Evolutionary conservation across 1,139 yeast genomes (phyloP).

Genomic region (Saccharomyces pastorianus): DNA sequence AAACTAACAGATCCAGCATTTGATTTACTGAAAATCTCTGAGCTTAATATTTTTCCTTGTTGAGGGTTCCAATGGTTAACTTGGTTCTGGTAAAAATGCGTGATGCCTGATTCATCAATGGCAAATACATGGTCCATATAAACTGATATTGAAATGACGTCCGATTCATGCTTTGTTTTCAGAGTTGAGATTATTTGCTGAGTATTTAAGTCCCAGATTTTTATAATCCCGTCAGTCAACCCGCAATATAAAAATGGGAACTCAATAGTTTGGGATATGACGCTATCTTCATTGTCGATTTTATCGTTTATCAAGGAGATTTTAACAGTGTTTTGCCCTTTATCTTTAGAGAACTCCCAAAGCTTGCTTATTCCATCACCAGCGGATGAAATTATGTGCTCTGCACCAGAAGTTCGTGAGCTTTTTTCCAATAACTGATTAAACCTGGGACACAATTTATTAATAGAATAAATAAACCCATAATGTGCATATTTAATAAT

Average conservation of each 20-base stretch:
- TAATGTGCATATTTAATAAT: constrained; percentile 78
- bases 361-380: constrained; percentile 83
- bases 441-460: constrained; percentile 12
- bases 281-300: constrained; percentile 60
- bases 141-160: constrained; percentile 47
- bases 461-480: constrained; percentile 78
- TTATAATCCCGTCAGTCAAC: constrained; percentile 58
- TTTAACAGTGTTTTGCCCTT: constrained; percentile 9
- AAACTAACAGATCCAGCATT: constrained; percentile 28
- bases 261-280: constrained; percentile 55
- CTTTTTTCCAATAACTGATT: constrained; percentile 1
- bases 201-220: constrained; percentile 79
- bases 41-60: constrained; percentile 33
- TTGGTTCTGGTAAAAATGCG: constrained; percentile 40
- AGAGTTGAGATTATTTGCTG: constrained; percentile 59
- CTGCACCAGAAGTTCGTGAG: constrained; percentile 25
- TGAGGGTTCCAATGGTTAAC: constrained; percentile 36
- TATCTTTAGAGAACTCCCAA: constrained; percentile 45
- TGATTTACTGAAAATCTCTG: constrained; percentile 28
- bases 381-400: constrained; percentile 59
- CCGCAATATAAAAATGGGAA: constrained; percentile 75
- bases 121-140: constrained; percentile 35
- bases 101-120: constrained; percentile 39
- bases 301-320: constrained; percentile 24
- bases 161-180: constrained; percentile 40